phyloP scores from a whole-genome alignment of 805 yeast genomes.

The Starmerella sirachaensis region DNA sequence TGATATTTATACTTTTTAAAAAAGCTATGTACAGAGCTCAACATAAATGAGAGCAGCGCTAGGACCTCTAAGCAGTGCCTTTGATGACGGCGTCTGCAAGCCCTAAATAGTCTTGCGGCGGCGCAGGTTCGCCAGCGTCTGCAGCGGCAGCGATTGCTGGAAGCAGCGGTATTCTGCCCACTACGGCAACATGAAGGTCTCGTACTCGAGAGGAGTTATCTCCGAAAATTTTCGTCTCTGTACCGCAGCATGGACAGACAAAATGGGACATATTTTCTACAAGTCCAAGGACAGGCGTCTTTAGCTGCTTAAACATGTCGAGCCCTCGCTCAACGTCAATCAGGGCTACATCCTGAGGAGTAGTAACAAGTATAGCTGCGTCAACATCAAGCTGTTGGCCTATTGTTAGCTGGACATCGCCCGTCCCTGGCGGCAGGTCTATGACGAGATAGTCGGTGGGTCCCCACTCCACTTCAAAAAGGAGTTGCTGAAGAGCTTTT shows the following conservation, averaged over 20 bases:
- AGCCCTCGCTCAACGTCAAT: constrained; percentile 73
- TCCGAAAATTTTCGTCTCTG: constrained; percentile 66
- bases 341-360: constrained; percentile 77
- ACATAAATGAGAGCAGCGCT: no score
- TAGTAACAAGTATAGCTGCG: constrained; percentile 73
- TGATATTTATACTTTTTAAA: no score
- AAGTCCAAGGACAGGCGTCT: constrained; percentile 61
- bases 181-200: constrained; percentile 34
- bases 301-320: constrained; percentile 60
- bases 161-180: constrained; percentile 60
- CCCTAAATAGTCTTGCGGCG: constrained; percentile 8
- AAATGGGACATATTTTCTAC: constrained; percentile 76
- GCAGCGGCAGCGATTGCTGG: constrained; percentile 47
- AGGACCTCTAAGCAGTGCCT: no score
- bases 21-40: no score
- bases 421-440: constrained; percentile 89
- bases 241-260: constrained; percentile 63
- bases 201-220: constrained; percentile 39
- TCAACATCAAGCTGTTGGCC: constrained; percentile 64
- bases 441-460: constrained; percentile 49
- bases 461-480: constrained; percentile 72
- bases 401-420: constrained; percentile 74
- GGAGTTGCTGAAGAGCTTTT: constrained; percentile 74
- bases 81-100: no score
- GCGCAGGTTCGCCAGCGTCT: constrained; percentile 54